Evolutionary conservation across 1,284 basidiomycete genomes (phyloP).

Genomic region (Rhodotorula sp.): DNA sequence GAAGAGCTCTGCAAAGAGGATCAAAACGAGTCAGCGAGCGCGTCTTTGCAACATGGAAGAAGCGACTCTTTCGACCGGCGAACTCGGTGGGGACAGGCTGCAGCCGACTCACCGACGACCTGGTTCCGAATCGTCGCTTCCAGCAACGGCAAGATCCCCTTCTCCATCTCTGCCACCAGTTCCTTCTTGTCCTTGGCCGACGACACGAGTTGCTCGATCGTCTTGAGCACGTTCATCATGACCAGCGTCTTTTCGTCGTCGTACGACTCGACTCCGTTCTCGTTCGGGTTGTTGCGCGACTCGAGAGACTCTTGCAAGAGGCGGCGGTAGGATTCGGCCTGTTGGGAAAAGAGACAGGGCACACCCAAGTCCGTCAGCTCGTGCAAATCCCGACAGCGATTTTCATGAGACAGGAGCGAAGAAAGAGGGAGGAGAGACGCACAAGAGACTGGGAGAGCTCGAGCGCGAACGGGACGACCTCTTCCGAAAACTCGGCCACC

Average conservation of each 20-base stretch:
- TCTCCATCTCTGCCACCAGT: conserved; percentile 75
- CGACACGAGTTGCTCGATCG: conserved; percentile 55
- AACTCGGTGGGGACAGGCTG: conserved; percentile 13
- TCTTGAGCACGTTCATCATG: conserved; percentile 51
- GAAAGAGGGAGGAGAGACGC: conserved; percentile 46
- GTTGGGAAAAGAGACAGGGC: not conserved
- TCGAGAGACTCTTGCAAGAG: conserved; percentile 64
- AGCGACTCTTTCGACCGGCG: not conserved
- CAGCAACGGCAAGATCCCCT: conserved; percentile 76
- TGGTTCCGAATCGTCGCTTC: conserved; percentile 62
- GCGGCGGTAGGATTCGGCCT: conserved; percentile 80
- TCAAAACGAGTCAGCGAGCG: not conserved
- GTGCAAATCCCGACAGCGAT: too few species aligned
- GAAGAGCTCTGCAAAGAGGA: conserved; percentile 63
- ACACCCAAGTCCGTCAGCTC: not conserved
- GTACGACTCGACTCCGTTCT: conserved; percentile 20
- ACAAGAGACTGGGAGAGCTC: conserved; percentile 77
- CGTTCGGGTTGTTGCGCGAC: conserved; percentile 52
- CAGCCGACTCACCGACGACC: conserved; percentile 52
- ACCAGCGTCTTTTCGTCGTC: conserved; percentile 45
- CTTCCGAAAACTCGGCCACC: conserved; percentile 79
- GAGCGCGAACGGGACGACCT: conserved; percentile 80
- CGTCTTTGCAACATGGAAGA: not conserved
- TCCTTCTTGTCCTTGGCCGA: conserved; percentile 73
- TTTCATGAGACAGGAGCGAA: too few species aligned